These are phyloP conservation scores for Claviceps maximensis DNA, from an alignment of 2,329 filamentous ascomycete genomes.

Conservation along the genomic window DNA sequence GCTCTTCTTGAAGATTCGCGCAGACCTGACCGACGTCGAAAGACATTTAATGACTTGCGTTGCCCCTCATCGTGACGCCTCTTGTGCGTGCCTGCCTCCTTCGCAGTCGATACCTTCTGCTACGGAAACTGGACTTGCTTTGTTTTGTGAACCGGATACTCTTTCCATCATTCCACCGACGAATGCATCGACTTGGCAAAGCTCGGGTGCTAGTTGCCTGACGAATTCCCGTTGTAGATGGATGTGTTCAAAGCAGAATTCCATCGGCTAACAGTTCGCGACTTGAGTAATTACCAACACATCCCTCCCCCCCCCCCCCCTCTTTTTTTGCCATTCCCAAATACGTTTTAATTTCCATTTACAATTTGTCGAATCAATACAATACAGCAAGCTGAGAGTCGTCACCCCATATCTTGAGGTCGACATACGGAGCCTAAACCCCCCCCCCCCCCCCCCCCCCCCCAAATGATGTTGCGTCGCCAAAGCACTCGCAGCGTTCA, in stretches of 20 bases:
- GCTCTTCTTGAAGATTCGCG: background rate
- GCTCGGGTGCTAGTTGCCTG: background rate
- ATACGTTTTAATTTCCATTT: constrained; percentile 2
- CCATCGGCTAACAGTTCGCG: background rate
- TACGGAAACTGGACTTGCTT: background rate
- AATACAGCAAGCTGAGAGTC: background rate
- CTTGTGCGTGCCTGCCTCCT: background rate
- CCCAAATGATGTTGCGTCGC: constrained; percentile 32
- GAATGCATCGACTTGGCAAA: background rate
- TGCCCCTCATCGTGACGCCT: background rate
- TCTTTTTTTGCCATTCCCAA: background rate
- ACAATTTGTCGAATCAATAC: constrained; percentile 1
- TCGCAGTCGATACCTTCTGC: background rate
- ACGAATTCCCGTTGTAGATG: background rate
- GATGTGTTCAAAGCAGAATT: background rate
- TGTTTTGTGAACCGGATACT: background rate
- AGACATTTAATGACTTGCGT: background rate
- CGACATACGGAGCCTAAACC: background rate
- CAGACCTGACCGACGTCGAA: background rate
- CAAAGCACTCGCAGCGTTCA: constrained; percentile 32
- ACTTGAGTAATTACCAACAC: background rate
- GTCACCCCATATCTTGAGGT: background rate
- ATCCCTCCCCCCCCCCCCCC: no score
- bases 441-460: background rate
- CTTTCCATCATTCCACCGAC: background rate